Evolutionary conservation across 139 green algal genomes (phyloP).

Genomic region (Chlamydomonas eustigma): DNA sequence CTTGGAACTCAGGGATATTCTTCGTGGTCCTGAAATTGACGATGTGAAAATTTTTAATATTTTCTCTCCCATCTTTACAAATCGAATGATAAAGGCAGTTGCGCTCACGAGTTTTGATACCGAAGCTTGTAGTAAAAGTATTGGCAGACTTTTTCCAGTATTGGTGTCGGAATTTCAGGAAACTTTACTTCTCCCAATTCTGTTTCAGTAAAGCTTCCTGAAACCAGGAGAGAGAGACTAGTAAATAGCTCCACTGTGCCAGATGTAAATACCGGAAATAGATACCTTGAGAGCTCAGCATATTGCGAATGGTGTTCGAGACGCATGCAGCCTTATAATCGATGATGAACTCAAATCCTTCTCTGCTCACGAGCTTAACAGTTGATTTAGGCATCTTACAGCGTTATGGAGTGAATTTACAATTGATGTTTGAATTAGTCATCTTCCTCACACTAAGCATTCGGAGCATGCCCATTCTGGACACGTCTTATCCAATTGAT

Average conservation of each 20-base stretch:
- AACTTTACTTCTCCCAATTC: conserved; percentile 86
- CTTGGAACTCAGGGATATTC: conserved; percentile 90
- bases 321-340: conserved; percentile 93
- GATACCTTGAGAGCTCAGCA: conserved; percentile 86
- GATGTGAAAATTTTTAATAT: too few species aligned
- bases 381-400: conserved; percentile 63
- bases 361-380: conserved; percentile 90
- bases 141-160: conserved; percentile 94
- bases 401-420: too few species aligned
- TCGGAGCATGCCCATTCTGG: too few species aligned
- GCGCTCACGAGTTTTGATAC: conserved; percentile 78
- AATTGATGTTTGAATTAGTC: too few species aligned
- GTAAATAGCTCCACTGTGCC: too few species aligned
- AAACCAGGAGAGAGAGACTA: too few species aligned
- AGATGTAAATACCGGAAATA: background rate
- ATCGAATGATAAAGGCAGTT: too few species aligned
- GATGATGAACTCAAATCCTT: conserved; percentile 96
- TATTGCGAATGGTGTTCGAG: conserved; percentile 95
- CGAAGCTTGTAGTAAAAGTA: conserved; percentile 99
- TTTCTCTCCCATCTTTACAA: too few species aligned
- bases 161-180: conserved; percentile 82
- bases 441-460: too few species aligned
- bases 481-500: too few species aligned
- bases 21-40: conserved; percentile 56
- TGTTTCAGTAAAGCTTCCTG: conserved; percentile 92